Conservation (phyloP, 2,329 filamentous ascomycete species). For the Penicillium brasilianum region DNA sequence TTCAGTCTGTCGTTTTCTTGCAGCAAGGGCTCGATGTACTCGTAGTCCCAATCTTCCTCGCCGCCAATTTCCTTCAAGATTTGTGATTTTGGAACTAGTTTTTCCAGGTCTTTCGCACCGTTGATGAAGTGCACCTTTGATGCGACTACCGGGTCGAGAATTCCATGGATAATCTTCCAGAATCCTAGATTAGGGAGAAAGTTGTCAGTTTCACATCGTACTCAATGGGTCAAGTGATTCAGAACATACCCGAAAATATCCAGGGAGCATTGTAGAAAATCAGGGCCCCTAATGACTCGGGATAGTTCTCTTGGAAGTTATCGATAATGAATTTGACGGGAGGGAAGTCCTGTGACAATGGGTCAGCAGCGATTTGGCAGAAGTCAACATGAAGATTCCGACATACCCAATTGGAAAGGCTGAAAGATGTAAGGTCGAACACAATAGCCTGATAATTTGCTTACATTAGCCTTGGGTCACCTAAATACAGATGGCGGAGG, state of each 20-base stretch:
- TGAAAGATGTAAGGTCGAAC: constrained; percentile 93
- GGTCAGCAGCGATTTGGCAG: background rate
- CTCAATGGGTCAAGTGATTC: background rate
- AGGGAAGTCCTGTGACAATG: constrained; percentile 70
- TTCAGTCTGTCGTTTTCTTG: constrained; percentile 20
- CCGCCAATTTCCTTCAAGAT: constrained; percentile 24
- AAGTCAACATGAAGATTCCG: too few species aligned
- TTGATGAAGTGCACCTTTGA: constrained; percentile 22
- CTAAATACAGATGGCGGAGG: background rate
- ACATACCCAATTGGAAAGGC: constrained; percentile 84
- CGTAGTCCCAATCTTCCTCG: constrained; percentile 23
- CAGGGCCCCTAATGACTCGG: constrained; percentile 86
- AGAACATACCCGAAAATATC: constrained; percentile 20
- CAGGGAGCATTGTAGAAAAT: constrained; percentile 86
- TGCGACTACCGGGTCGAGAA: constrained; percentile 21
- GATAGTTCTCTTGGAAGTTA: constrained; percentile 97
- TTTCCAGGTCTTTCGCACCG: constrained; percentile 21
- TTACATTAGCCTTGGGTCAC: background rate
- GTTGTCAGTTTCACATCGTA: background rate
- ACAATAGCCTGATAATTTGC: constrained; percentile 68
- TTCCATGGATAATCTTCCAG: constrained; percentile 23
- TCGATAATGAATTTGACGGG: constrained; percentile 98
- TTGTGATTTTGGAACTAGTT: constrained; percentile 18
- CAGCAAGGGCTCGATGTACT: constrained; percentile 17
- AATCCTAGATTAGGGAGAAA: constrained; percentile 13